These are phyloP conservation scores for Entrophospora sp. DNA, from an alignment of 192 early-diverging fungal species.

Conservation along the genomic window DNA sequence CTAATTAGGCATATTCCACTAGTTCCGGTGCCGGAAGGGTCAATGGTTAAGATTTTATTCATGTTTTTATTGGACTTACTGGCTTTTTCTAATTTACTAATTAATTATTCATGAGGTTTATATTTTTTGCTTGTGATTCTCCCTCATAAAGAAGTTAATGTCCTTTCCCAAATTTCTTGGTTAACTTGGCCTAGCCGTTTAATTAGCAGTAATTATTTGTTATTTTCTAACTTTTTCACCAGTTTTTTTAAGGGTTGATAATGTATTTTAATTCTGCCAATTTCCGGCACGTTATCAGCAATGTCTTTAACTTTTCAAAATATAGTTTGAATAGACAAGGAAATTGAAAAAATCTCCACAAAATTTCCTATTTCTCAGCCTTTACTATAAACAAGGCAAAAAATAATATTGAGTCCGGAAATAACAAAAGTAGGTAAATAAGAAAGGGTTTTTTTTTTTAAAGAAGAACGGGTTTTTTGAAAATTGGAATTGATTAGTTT, in stretches of 20 bases:
- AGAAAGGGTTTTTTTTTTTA: neutral
- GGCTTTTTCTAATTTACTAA: too few species aligned
- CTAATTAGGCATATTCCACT: neutral
- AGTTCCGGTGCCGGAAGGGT: conserved; percentile 1
- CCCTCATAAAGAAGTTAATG: too few species aligned
- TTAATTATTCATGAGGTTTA: too few species aligned
- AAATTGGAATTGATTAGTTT: neutral
- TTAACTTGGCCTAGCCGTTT: too few species aligned
- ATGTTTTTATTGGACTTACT: neutral
- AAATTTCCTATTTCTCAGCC: neutral
- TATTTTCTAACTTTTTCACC: too few species aligned
- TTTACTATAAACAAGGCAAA: neutral
- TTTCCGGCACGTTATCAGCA: neutral
- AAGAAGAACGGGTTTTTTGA: neutral
- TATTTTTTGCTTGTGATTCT: too few species aligned
- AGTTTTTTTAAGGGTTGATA: neutral
- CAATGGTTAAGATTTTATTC: neutral
- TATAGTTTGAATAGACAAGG: neutral
- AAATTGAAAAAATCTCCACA: neutral
- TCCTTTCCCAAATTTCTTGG: too few species aligned
- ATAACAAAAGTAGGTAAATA: neutral
- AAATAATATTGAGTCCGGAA: neutral
- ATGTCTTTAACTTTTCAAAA: conserved; percentile 7
- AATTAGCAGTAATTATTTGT: too few species aligned
- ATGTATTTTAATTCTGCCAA: neutral